Evolutionary conservation across 768 basidiomycete species (phyloP).

Genomic region (Crucibulum laeve): DNA sequence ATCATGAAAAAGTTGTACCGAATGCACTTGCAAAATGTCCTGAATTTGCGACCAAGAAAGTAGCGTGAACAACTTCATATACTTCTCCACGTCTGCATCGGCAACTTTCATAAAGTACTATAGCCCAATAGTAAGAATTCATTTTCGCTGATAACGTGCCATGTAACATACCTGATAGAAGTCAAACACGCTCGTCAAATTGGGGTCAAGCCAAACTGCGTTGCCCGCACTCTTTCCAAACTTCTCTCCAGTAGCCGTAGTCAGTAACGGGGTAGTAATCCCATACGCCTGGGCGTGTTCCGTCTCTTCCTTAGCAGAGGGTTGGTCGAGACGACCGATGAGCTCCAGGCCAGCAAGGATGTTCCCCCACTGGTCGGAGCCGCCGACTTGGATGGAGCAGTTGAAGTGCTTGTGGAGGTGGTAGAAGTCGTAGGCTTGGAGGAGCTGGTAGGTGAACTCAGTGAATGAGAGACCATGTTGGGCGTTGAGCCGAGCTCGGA

Average conservation of each 20-base stretch:
- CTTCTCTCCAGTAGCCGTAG: constrained; percentile 86
- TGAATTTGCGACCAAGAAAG: constrained; percentile 56
- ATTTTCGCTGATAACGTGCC: too few relatives aligned
- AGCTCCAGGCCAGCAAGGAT: constrained; percentile 92
- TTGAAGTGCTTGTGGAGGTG: constrained; percentile 57
- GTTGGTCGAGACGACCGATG: constrained; percentile 44
- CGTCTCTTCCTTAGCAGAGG: constrained; percentile 15
- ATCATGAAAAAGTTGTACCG: constrained; percentile 29
- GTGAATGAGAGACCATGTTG: constrained; percentile 95
- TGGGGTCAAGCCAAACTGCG: constrained; percentile 84
- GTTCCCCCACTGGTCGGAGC: constrained; percentile 99
- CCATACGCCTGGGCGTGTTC: constrained; percentile 58
- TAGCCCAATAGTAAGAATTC: too few relatives aligned
- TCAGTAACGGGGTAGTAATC: constrained; percentile 90
- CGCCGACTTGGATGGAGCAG: constrained; percentile 89
- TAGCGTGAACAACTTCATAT: constrained; percentile 82
- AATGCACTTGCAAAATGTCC: constrained; percentile 52
- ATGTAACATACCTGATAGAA: constrained; percentile 80
- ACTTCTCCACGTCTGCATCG: constrained; percentile 76
- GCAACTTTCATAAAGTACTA: constrained; percentile 90
- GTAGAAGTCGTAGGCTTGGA: constrained; percentile 96
- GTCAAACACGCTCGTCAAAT: constrained; percentile 81
- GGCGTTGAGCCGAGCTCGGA: constrained; percentile 72
- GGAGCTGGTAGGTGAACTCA: constrained; percentile 95
- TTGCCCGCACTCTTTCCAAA: constrained; percentile 98